Evolutionary conservation across 2,329 filamentous ascomycete species (phyloP).

Genomic region (Salinomyces thailandicus): DNA sequence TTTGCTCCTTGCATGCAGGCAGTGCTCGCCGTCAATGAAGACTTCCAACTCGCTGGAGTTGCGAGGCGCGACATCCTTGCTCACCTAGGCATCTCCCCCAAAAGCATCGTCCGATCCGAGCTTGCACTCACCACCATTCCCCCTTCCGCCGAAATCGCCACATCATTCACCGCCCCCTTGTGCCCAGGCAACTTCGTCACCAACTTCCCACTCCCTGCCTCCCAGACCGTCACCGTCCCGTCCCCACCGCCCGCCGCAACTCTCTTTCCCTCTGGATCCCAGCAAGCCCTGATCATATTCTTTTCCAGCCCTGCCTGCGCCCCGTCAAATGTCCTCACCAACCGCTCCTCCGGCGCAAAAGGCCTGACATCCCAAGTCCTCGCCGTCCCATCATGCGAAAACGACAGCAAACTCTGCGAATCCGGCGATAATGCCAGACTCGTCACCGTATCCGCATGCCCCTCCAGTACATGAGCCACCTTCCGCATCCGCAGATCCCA

Average conservation of each 20-base stretch:
- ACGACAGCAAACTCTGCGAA: constrained; percentile 78
- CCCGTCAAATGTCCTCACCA: constrained; percentile 84
- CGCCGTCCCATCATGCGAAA: constrained; percentile 87
- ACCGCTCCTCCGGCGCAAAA: constrained; percentile 79
- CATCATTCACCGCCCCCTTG: constrained; percentile 89
- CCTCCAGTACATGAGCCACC: constrained; percentile 75
- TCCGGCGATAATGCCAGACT: constrained; percentile 88
- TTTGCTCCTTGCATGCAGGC: too few relatives aligned
- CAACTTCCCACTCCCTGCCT: constrained; percentile 75
- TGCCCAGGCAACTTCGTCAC: constrained; percentile 92
- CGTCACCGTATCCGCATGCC: constrained; percentile 85
- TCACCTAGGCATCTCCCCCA: constrained; percentile 23
- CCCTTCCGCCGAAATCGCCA: constrained; percentile 80
- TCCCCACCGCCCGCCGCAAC: constrained; percentile 86
- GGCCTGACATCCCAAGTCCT: constrained; percentile 93
- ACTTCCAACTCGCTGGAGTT: too few relatives aligned
- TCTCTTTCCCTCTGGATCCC: constrained; percentile 76
- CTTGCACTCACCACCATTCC: constrained; percentile 47
- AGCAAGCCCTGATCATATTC: constrained; percentile 82
- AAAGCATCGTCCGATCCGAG: constrained; percentile 26
- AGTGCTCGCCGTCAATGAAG: too few relatives aligned
- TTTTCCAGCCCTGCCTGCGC: constrained; percentile 79
- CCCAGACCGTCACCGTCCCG: constrained; percentile 85
- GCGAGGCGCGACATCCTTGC: too few relatives aligned
- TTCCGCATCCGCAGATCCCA: constrained; percentile 94